phyloP scores from a whole-genome alignment of 1,284 basidiomycete species.

The Ganoderma multipileum region DNA sequence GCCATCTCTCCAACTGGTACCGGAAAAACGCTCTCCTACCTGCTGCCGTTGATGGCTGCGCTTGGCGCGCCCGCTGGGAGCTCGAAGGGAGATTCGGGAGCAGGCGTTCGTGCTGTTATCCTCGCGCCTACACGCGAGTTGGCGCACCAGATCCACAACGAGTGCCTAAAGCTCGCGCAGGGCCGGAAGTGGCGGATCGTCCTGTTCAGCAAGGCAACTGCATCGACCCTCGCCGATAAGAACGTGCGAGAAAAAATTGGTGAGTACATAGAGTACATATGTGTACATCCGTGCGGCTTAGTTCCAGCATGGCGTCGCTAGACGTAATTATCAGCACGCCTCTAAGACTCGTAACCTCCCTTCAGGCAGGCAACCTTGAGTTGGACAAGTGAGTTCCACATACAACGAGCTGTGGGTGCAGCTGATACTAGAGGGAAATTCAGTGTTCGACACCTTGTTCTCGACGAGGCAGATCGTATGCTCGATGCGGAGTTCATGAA shows the following conservation, averaged over 20 bases:
- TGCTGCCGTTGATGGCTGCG: slow-evolving; percentile 79
- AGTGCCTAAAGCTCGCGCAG: slow-evolving; percentile 83
- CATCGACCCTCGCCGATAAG: slow-evolving; percentile 74
- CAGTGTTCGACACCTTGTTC: slow-evolving; percentile 83
- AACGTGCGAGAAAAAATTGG: slow-evolving; percentile 76
- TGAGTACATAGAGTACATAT: slow-evolving; percentile 43
- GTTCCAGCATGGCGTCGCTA: slow-evolving; percentile 35
- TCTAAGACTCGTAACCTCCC: slow-evolving; percentile 74
- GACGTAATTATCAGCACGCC: slow-evolving; percentile 88
- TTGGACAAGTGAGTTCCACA: slow-evolving; percentile 68
- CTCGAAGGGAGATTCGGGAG: slow-evolving; percentile 51
- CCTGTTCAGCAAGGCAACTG: slow-evolving; percentile 87
- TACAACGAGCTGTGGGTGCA: slow-evolving; percentile 14
- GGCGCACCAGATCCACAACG: slow-evolving; percentile 96
- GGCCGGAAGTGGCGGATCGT: slow-evolving; percentile 87
- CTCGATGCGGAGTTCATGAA: slow-evolving; percentile 88
- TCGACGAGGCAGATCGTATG: slow-evolving; percentile 94
- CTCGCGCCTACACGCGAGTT: slow-evolving; percentile 95
- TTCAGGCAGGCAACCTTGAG: slow-evolving; percentile 72
- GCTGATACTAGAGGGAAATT: background rate
- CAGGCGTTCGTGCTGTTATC: slow-evolving; percentile 81
- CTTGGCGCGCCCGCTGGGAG: slow-evolving; percentile 68
- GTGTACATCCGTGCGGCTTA: background rate
- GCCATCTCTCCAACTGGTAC: slow-evolving; percentile 95
- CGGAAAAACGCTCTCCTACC: slow-evolving; percentile 92